Evolutionary conservation across 169 alveolate genomes (phyloP).

Genomic region (Cyclospora cayetanensis): DNA sequence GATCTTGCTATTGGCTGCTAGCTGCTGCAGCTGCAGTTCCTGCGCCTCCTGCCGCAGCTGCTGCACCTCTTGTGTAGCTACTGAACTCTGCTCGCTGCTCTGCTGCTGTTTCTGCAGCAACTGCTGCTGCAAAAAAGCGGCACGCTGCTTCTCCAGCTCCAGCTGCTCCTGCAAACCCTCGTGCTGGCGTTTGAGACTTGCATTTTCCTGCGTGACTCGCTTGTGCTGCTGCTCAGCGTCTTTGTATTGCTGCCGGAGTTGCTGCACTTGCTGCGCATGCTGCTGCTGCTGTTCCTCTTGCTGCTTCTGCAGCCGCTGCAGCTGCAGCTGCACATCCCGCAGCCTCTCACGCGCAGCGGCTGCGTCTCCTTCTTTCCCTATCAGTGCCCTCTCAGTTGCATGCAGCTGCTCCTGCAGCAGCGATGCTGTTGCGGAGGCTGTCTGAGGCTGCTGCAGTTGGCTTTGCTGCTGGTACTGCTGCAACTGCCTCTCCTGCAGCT

Average conservation of each 20-base stretch:
- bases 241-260: constrained; percentile 12
- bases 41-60: constrained; percentile 59
- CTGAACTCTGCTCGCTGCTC: constrained; percentile 4
- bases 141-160: constrained; percentile 13
- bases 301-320: constrained; percentile 58
- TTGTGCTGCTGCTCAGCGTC: constrained; percentile 43
- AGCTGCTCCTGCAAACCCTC: constrained; percentile 58
- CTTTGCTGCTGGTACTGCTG: constrained; percentile 50
- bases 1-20: constrained; percentile 43
- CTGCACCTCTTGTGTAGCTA: constrained; percentile 40
- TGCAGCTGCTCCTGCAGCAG: constrained; percentile 59
- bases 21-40: constrained; percentile 66
- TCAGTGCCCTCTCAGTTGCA: constrained; percentile 5
- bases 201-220: not conserved
- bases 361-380: constrained; percentile 2
- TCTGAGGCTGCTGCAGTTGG: constrained; percentile 3
- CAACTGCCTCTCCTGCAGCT: constrained; percentile 32
- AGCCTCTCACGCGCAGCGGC: constrained; percentile 8
- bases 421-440: not conserved
- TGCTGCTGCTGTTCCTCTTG: not conserved
- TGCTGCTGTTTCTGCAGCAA: not conserved
- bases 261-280: constrained; percentile 56
- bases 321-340: constrained; percentile 53
- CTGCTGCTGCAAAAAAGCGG: not conserved
- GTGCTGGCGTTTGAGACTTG: constrained; percentile 21